Evolutionary conservation across 2,329 filamentous ascomycete species (phyloP).

Genomic region (Cordyceps sp.): DNA sequence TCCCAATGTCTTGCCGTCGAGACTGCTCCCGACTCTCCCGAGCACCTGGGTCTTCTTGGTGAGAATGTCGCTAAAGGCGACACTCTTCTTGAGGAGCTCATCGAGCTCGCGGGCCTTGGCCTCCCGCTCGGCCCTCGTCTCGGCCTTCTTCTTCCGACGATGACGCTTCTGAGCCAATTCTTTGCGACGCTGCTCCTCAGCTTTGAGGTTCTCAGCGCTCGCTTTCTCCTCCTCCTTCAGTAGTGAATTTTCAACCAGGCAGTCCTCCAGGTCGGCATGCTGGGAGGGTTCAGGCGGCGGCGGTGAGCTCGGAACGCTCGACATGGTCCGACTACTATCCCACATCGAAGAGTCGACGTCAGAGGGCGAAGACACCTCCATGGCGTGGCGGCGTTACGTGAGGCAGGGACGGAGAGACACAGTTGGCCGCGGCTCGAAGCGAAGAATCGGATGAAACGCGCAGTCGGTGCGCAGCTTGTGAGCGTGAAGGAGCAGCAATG

Average conservation of each 20-base stretch:
- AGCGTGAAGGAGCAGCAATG: no score
- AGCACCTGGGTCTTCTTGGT: slow-evolving; percentile 47
- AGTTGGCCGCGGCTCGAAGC: background rate
- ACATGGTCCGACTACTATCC: slow-evolving; percentile 12
- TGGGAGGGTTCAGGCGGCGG: slow-evolving; percentile 14
- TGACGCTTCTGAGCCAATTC: slow-evolving; percentile 19
- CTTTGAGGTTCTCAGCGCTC: slow-evolving; percentile 21
- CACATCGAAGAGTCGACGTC: slow-evolving; percentile 15
- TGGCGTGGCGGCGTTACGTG: no score
- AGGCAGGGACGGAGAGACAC: background rate
- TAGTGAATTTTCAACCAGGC: slow-evolving; percentile 11
- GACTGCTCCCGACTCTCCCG: slow-evolving; percentile 41
- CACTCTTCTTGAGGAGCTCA: slow-evolving; percentile 40
- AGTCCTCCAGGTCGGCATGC: slow-evolving; percentile 3
- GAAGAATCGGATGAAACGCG: no score
- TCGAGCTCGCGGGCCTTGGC: slow-evolving; percentile 43
- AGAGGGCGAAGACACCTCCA: slow-evolving; percentile 14
- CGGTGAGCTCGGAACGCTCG: slow-evolving; percentile 21
- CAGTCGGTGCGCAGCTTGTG: no score
- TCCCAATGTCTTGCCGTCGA: slow-evolving; percentile 42
- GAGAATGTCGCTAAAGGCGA: slow-evolving; percentile 43
- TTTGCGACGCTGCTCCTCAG: slow-evolving; percentile 28
- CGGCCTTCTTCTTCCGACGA: slow-evolving; percentile 33
- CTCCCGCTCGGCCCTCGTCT: slow-evolving; percentile 37
- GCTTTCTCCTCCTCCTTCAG: slow-evolving; percentile 20